A percentile compares a stretch with the other conserved stretches of the same genome.
Conservation (phyloP, 2,329 filamentous ascomycete species). For the Tolypocladium guangdongense region DNA sequence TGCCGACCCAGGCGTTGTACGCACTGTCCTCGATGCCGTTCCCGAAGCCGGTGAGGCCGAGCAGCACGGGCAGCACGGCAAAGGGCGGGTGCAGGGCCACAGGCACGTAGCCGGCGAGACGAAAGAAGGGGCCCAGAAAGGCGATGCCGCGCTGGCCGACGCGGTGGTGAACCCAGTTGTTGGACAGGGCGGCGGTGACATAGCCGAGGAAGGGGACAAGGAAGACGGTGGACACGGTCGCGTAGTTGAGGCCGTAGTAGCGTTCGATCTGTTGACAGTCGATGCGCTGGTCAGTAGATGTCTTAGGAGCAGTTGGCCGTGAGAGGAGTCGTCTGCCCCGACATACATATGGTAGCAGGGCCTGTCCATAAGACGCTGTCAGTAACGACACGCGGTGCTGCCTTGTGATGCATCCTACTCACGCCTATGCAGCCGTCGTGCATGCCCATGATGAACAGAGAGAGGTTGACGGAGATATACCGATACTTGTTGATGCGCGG, state of each 20-base stretch:
- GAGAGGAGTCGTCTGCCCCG: not conserved
- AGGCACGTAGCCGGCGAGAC: conserved; percentile 55
- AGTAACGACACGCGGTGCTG: no score
- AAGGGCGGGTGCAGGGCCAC: conserved; percentile 60
- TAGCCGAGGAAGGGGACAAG: conserved; percentile 57
- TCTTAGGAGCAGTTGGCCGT: not conserved
- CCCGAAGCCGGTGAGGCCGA: conserved; percentile 59
- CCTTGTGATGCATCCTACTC: conserved; percentile 15
- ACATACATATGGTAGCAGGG: conserved; percentile 36
- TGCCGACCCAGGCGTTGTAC: conserved; percentile 54
- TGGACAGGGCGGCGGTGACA: conserved; percentile 47
- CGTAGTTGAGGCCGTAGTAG: conserved; percentile 52
- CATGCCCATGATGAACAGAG: conserved; percentile 55
- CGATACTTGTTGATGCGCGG: conserved; percentile 47
- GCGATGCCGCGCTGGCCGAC: conserved; percentile 51
- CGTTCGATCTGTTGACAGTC: conserved; percentile 13
- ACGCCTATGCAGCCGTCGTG: conserved; percentile 58
- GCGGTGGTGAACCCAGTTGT: conserved; percentile 32
- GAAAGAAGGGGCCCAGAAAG: conserved; percentile 49
- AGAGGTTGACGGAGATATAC: conserved; percentile 46
- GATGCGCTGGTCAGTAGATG: not conserved
- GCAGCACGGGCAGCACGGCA: conserved; percentile 52
- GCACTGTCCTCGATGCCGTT: conserved; percentile 55
- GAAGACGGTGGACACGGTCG: conserved; percentile 54
- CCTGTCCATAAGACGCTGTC: conserved; percentile 17